Base-by-base conservation (phyloP, 345 rosid species). In the Eucalyptus marginata region DNA sequence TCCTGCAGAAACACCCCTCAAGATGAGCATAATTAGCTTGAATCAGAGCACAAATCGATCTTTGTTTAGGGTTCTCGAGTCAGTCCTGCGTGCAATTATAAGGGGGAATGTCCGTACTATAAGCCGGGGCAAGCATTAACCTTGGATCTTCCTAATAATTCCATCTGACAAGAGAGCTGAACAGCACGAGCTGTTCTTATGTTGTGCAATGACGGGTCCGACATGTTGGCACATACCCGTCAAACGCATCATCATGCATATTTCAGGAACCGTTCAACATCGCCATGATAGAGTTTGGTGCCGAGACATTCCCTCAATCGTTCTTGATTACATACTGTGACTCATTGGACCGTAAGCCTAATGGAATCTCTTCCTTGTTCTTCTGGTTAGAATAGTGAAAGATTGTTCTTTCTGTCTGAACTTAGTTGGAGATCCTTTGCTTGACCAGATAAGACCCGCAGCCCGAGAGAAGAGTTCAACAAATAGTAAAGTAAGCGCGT, bases 161-260 rank as follows among this genome's bases (percentile, higher is more conserved):
- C 47, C 47, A 76, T 76, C 47, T 76, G 84, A 76, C 84, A 76
- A 40, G 29, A 20, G 84, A 22, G 84, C 5, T 40, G 47, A 76
- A 76, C 84, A 76, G 84, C 47, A 1, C 43, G 47, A 76, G 47
- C 47, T 40, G 47, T 20, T 40, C 87, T 85, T 15, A 5, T 31
- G 43, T 46, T n/a, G 10, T 20, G 12, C 18, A 54, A 56, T 47
- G 86, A 86, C 31, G 86, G 86, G 87, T 86, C 88, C 84, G 89
- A 56, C 44, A 68, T 93, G 94, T 93, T 91, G 92, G 93, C 90
- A 88, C 91, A 91, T 22, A 59, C 76, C 40, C 81, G 49, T 86
- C 91, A 90, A 94, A 80, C 89, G 88, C 87, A 83, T 90, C 91
- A 89, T 89, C 90, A 92, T 87, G 62, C 92, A 92, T 88, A 88